Base-by-base conservation (phyloP, 768 basidiomycete species). In the Rhodotorula kratochvilovae region DNA sequence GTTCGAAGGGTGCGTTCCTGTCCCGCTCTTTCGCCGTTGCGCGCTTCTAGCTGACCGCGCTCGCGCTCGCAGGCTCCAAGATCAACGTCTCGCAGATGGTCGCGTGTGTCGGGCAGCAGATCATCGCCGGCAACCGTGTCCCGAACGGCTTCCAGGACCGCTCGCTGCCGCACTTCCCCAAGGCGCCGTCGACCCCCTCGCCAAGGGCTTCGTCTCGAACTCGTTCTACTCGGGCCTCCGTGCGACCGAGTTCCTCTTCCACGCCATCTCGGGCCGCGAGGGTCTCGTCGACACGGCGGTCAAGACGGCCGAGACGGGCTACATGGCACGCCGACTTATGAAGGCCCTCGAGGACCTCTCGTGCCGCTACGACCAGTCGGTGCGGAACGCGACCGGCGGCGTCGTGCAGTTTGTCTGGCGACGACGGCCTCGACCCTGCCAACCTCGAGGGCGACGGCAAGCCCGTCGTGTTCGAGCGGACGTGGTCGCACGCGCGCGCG, bases 1-100 rank as follows among this genome's bases (percentile, higher is more conserved):
- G 95, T 80, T 98, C 96, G 11, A 98, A 98, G 85, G 96, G 95
- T 90, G 66, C 58, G 81, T 74, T 23, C 35, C 21, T n/a, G 45
- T 35, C 36, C 7, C 29, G 43, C 29, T 54, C 46, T 29, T 55
- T 66, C 36, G 17, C 48, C 13, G 39, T 16, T 23, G 63, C 31
- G 67, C 36, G 64, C 6, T 7, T 25, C 45, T n/a, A n/a, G 45
- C 71, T 63, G 51, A 68, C 55, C 21, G 16, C n/a, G 53, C n/a
- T n/a, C 25, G 6, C 45, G 25, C 27, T 25, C 13, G 0, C 71
- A 90, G 95, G 96, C 80, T 98, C 96, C 78, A 91, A 92, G 72
- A 95, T 99, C 82, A 99, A 99, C 81, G 96, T 99, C 66, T 95
- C 92, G 33, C 96, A 99, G 82, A 99, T 99, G 96, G 95, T 98